Conservation (phyloP, 169 alveolate species). For the Plasmodium gonderi region DNA sequence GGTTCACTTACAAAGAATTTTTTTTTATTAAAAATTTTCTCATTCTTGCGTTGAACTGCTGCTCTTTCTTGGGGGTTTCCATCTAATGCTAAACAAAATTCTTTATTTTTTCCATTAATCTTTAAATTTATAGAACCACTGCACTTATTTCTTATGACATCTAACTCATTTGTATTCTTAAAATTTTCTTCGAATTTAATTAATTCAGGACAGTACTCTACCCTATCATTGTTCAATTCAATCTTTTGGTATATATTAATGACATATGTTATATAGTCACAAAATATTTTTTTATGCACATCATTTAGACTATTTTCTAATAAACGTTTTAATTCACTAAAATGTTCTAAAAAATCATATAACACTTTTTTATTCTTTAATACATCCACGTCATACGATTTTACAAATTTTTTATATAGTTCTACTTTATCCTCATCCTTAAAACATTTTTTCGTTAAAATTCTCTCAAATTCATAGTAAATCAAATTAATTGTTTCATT, state of each 20-base stretch:
- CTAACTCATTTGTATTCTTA: too few relatives aligned
- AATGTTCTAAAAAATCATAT: neutral
- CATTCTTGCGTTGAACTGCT: neutral
- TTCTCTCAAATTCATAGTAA: neutral
- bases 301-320: neutral
- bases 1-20: too few relatives aligned
- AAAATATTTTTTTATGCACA: neutral
- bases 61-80: neutral
- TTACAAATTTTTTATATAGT: neutral
- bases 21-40: too few relatives aligned
- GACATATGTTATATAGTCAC: neutral
- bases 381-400: neutral
- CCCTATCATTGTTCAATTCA: neutral
- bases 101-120: too few relatives aligned
- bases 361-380: too few relatives aligned
- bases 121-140: neutral
- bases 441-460: neutral
- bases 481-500: too few relatives aligned
- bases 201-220: neutral
- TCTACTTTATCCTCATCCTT: neutral
- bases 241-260: too few relatives aligned
- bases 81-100: neutral
- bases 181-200: neutral
- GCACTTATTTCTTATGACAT: neutral
- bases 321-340: too few relatives aligned